phyloP scores from a whole-genome alignment of 2,329 filamentous ascomycete genomes.

The Verticillium longisporum region DNA sequence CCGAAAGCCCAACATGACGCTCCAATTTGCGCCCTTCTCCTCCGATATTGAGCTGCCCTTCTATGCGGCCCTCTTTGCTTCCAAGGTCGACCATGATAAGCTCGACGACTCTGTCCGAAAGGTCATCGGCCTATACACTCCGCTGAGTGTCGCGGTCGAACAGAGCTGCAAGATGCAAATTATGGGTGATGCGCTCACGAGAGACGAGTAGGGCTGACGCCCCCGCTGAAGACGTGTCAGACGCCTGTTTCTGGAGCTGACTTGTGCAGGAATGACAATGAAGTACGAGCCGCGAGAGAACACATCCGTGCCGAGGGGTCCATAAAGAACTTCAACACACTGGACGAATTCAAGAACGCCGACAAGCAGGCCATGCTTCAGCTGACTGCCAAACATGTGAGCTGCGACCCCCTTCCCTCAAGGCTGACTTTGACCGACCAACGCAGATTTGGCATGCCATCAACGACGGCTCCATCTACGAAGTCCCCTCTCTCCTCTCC shows the following conservation, averaged over 20 bases:
- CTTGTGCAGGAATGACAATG: conserved; percentile 18
- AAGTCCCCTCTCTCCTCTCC: conserved; percentile 81
- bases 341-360: conserved; percentile 83
- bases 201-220: conserved; percentile 58
- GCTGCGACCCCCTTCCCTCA: neutral
- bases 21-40: conserved; percentile 78
- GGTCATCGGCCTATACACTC: conserved; percentile 83
- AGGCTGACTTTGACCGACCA: neutral
- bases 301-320: conserved; percentile 83
- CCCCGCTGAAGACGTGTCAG: neutral
- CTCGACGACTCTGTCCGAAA: conserved; percentile 88
- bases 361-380: conserved; percentile 76
- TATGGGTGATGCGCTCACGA: conserved; percentile 77
- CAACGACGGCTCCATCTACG: conserved; percentile 92
- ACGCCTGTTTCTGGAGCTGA: conserved; percentile 10
- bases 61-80: conserved; percentile 83
- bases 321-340: conserved; percentile 93
- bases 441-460: conserved; percentile 92
- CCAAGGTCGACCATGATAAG: conserved; percentile 95
- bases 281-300: conserved; percentile 55
- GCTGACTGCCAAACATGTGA: conserved; percentile 70
- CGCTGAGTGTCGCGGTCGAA: conserved; percentile 65
- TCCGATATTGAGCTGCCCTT: conserved; percentile 95
- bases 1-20: conserved; percentile 13
- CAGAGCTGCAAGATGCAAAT: conserved; percentile 86